Evolutionary conservation across 2,329 filamentous ascomycete genomes (phyloP), one percentile per base, ranked within the genome.

Genomic region (Rutstroemia sp.): DNA sequence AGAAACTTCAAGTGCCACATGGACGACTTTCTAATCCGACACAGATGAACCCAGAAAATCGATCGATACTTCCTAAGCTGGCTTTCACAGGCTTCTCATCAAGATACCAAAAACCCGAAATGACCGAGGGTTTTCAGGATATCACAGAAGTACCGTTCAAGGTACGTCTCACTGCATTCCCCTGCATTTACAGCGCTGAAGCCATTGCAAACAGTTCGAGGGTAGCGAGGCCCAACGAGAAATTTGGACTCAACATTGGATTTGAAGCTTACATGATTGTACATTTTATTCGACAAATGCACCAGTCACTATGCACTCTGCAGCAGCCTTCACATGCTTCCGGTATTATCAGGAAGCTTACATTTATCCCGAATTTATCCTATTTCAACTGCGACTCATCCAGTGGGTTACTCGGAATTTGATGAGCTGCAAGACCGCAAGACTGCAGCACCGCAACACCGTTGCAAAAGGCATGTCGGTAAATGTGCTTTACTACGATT

Each of bases 91-190:
- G 84, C 12, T 99, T 90, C 67, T 75, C 77, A 16, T 81, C 84
- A 8, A 80, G 89, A 53, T 94, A 89, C 72, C 83, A 83, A 62
- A 79, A 86, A 62, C 94, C 92, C 0, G 79, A 78, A 41, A 58
- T 80, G 1, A 78, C 80, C 12, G 94, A 99, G 72, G 92, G 92
- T 0, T 96, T 96, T 66, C 75, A 87, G 61, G 90, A 96, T 63
- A 81, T 99, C 38, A 76, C 81, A 1, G 81, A 83, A 54, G 75
- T 95, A 0, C 81, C 87, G 34, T 99, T 99, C 66, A 72, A 79
- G 73, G 80, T 82, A 73, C 41, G 74, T 70, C 38, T 25, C 12
- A 44, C 38, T 21, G n/a, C 56, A 47, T 44, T 25, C 25, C 21
- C 30, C 34, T 49, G 27, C 50, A 50, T 49, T 45, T 38, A 50